These are phyloP conservation scores for Binderoboletus segoi DNA, from an alignment of 1,284 basidiomycete species.

Conservation along the genomic window DNA sequence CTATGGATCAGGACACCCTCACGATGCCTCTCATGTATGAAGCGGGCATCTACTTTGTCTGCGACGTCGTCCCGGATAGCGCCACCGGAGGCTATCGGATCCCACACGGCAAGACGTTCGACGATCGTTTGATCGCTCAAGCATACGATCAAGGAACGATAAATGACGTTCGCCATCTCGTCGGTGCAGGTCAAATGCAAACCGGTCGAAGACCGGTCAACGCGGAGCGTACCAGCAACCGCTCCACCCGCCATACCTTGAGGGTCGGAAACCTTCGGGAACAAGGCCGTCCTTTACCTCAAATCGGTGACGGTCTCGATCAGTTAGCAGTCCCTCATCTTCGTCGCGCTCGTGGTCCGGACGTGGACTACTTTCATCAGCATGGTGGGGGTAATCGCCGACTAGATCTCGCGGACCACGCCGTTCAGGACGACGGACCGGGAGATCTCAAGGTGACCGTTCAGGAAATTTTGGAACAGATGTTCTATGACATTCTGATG, in stretches of 20 bases:
- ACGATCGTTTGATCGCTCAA: background rate
- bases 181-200: background rate
- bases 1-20: background rate
- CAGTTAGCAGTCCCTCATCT: background rate
- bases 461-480: slow-evolving; percentile 4
- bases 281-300: background rate
- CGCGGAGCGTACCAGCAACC: background rate
- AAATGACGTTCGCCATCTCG: background rate
- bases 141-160: background rate
- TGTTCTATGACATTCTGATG: slow-evolving; percentile 9
- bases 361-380: slow-evolving; percentile 4
- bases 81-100: background rate
- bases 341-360: background rate
- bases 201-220: rapidly evolving
- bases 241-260: background rate
- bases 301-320: background rate
- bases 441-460: background rate
- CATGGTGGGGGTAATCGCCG: slow-evolving; percentile 7
- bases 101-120: background rate
- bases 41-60: background rate
- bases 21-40: background rate
- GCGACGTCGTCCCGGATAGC: background rate
- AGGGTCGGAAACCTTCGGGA: background rate
- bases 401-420: too few relatives aligned
- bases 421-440: too few relatives aligned